Evolutionary conservation across 768 basidiomycete genomes (phyloP), one percentile per base, ranked within the genome.

Genomic region (Crepidotus variabilis): DNA sequence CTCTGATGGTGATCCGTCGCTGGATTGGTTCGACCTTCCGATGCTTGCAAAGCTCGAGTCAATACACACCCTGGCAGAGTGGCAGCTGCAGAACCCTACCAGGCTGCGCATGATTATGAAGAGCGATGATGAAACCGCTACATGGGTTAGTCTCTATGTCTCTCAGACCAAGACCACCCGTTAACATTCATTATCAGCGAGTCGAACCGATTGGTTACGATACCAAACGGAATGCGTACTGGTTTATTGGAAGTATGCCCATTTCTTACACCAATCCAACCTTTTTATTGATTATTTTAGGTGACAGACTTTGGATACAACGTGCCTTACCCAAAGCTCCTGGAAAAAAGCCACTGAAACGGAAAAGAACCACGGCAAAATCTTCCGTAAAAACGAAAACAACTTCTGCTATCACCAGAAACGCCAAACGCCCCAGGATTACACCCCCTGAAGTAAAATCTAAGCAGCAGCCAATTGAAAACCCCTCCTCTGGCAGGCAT

Each of bases 181-280:
- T 56, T 51, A 43, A 4, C 22, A 47, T 50, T 51, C 51, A 8
- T 58, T 20, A 55, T 24, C 47, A 94, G 92, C 87, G 92, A 22
- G 84, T 88, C 54, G 89, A 92, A 63, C 92, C 92, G 8, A 82
- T 94, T 58, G 92, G 92, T 6, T 92, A 89, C 61, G 92, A 94
- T 63, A 79, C 81, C 39, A 86, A 86, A 65, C 75, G 74, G 6
- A 92, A 92, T 67, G 85, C 87, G 0, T 94, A 92, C 65, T 93
- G 91, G 91, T 70, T 92, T 21, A 89, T 94, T 60, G 92, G 92
- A 45, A 79, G 88, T 88, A 71, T 35, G 80, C 74, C 34, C 18
- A 50, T 2, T 14, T 50, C 45, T n/a, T 50, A 47, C 34, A 13
- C 50, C 46, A 28, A 8, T 28, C 28, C 8, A 28, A 28, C 3